Base-by-base conservation (phyloP, 164 flowering plant genomes). In the Paratinospora sagittata region DNA sequence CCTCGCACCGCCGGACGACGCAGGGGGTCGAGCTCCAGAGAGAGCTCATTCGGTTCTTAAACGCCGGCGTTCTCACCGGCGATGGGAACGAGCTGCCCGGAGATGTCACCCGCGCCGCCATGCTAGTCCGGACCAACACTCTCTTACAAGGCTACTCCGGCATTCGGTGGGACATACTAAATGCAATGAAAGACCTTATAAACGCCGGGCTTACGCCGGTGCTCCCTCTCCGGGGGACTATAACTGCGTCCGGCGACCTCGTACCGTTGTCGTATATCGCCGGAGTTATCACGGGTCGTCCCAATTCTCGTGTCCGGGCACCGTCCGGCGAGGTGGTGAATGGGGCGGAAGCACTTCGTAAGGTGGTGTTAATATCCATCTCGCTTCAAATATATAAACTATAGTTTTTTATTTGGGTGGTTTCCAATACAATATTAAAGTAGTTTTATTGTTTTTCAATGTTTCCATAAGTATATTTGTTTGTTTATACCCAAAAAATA, bases 101-200 rank as follows among this genome's bases (percentile, higher is more conserved):
- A 3, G 63, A 71, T 1, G 68, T 75, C 8, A 52, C 82, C 14
- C 73, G 82, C 17, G 84, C 82, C 2, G 81, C 84, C n/a, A 80
- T 82, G 84, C 74, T 80, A 0, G 84, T 82, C 6, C 73, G 83
- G 13, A 81, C 77, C 41, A 81, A 78, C 77, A 78, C 83, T 1
- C 81, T 81, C 24, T 71, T 82, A 6, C 82, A 75, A 68, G 82
- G 84, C 19, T 82, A 80, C 73, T 82, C 85, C 7, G 85, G 85
- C 69, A 82, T 82, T 66, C 73, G 85, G 17, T 80, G 77, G 68
- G 83, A 80, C 16, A 72, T 82, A 33, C 70, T 82, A 3, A 75
- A 75, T 66, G 71, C 83, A 49, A 66, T 82, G 27, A 70, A 69
- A 9, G 21, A 68, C 8, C 71, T 82, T 36, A 62, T 82, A 24